Conservation (phyloP, 306 rosid species). For the Vicia villosa region DNA sequence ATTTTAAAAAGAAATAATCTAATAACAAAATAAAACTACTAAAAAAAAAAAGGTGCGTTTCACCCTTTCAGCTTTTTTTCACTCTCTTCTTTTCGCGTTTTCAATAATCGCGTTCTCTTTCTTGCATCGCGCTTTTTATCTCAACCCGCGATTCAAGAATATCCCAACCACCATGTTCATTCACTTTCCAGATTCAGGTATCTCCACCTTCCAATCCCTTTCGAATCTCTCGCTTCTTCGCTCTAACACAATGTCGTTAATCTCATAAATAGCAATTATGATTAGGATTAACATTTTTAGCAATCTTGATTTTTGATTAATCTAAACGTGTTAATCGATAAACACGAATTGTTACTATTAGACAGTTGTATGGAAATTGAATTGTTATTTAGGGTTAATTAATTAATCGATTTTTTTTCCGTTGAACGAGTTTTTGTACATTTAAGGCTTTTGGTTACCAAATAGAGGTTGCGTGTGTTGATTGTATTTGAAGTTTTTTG, state of each 20-base stretch:
- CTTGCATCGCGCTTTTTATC: not conserved
- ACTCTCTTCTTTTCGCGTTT: constrained; percentile 8
- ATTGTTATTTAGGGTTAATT: not conserved
- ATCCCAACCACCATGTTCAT: constrained; percentile 37
- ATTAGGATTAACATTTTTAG: constrained; percentile 1
- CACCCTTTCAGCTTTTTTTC: not conserved
- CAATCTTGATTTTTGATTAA: not conserved
- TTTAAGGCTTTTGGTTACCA: constrained; percentile 7
- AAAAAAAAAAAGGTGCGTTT: not conserved
- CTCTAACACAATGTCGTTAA: not conserved
- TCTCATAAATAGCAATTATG: not conserved
- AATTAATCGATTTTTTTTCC: constrained; percentile 2
- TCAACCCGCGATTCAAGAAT: constrained; percentile 33
- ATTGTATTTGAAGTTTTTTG: constrained; percentile 39
- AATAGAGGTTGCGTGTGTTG: constrained; percentile 49
- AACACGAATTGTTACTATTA: not conserved
- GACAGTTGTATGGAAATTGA: not conserved
- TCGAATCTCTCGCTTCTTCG: not conserved
- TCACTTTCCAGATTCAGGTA: constrained; percentile 33
- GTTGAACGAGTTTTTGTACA: constrained; percentile 33
- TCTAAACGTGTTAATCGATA: not conserved
- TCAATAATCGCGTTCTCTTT: not conserved
- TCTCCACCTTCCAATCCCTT: not conserved
- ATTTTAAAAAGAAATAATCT: no score
- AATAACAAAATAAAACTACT: not conserved